Percentiles rank a stretch among this genome's conserved stretches.
These are phyloP conservation scores for Penicillium sumatraense DNA, from an alignment of 2,329 filamentous ascomycete species.

Conservation along the genomic window DNA sequence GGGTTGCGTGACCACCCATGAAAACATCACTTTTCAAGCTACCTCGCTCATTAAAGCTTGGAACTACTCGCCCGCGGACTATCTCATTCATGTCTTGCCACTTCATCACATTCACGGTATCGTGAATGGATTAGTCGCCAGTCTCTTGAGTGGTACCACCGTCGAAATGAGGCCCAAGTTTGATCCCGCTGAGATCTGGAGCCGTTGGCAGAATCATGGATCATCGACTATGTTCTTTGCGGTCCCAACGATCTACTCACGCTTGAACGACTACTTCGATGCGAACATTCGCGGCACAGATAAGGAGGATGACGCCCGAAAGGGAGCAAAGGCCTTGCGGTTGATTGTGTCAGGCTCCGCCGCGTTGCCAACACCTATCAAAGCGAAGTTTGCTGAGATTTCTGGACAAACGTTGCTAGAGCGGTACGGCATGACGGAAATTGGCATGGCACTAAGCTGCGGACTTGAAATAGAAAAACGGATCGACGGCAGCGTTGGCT, in stretches of 20 bases:
- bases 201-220: conserved; percentile 48
- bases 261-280: conserved; percentile 53
- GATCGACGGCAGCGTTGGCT: conserved; percentile 56
- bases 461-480: conserved; percentile 44
- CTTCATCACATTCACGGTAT: conserved; percentile 58
- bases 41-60: conserved; percentile 36
- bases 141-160: conserved; percentile 50
- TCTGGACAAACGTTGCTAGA: conserved; percentile 51
- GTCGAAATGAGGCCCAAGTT: conserved; percentile 56
- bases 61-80: conserved; percentile 42
- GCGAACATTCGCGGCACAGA: conserved; percentile 41
- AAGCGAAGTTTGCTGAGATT: conserved; percentile 46
- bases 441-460: conserved; percentile 55
- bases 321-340: conserved; percentile 40
- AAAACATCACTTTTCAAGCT: conserved; percentile 42
- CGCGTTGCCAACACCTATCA: conserved; percentile 48
- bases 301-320: conserved; percentile 36
- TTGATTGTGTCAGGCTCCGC: conserved; percentile 49
- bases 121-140: conserved; percentile 55
- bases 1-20: conserved; percentile 50
- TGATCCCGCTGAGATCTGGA: conserved; percentile 51
- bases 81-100: conserved; percentile 55
- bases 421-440: conserved; percentile 57
- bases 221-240: conserved; percentile 55
- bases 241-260: conserved; percentile 57